phyloP scores from a whole-genome alignment of 164 flowering plant genomes.

The Nelumbo lutea region DNA sequence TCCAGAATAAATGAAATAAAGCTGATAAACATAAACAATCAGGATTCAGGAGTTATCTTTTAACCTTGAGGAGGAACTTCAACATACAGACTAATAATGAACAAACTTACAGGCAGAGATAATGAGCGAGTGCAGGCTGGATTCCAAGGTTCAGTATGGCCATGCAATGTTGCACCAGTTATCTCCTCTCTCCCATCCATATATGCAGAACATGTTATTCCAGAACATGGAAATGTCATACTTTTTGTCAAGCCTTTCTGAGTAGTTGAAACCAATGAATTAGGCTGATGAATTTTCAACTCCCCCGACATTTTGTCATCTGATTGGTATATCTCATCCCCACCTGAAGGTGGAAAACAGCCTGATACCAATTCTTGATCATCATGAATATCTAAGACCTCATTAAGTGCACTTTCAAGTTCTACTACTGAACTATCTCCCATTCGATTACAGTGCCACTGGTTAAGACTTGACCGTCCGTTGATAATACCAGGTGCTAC shows the following conservation, averaged over 20 bases:
- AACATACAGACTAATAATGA: neutral
- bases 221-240: conserved; percentile 32
- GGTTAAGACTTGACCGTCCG: conserved; percentile 11
- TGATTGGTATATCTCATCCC: neutral
- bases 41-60: no score
- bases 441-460: neutral
- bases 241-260: conserved; percentile 27
- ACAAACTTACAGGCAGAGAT: conserved; percentile 48
- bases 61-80: neutral
- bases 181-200: conserved; percentile 19
- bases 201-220: conserved; percentile 6
- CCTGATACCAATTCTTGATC: conserved; percentile 12
- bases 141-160: neutral
- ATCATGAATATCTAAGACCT: conserved; percentile 25
- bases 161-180: conserved; percentile 3
- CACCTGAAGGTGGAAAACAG: conserved; percentile 5
- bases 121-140: conserved; percentile 20
- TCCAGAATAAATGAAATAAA: neutral
- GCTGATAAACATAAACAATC: no score
- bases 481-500: conserved; percentile 10
- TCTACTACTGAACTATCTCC: conserved; percentile 10
- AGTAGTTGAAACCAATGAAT: conserved; percentile 3
- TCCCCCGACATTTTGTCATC: conserved; percentile 6
- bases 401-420: conserved; percentile 22
- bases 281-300: conserved; percentile 1